Evolutionary conservation across 768 basidiomycete species (phyloP).

Genomic region (Ramaria rubella): DNA sequence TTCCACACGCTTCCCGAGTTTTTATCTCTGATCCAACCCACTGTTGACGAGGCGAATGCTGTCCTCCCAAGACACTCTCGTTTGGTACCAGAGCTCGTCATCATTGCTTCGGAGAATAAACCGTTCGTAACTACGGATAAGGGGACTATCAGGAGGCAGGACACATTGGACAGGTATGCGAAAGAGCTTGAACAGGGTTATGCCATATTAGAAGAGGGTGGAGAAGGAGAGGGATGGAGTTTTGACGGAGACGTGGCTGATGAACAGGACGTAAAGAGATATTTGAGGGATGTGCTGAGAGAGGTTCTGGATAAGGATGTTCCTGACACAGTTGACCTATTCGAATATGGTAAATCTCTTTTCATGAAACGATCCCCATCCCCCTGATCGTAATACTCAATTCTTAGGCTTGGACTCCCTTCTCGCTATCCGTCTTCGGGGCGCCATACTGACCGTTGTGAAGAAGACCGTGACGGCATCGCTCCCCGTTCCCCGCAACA

Average conservation of each 20-base stretch:
- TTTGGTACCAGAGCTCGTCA: constrained; percentile 21
- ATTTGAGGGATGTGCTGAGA: neutral
- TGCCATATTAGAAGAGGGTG: neutral
- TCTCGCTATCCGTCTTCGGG: neutral
- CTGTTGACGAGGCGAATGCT: constrained; percentile 21
- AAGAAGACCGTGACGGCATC: neutral
- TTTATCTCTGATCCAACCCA: constrained; percentile 19
- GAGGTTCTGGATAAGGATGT: neutral
- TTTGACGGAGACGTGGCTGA: neutral
- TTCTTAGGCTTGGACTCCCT: constrained; percentile 2
- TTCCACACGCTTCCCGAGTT: constrained; percentile 7
- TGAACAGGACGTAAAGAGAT: neutral
- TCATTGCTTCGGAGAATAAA: constrained; percentile 17
- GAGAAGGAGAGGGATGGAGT: neutral
- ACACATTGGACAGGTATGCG: constrained; percentile 6
- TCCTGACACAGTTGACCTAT: neutral
- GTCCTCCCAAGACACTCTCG: constrained; percentile 23
- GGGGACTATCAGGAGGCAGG: constrained; percentile 12
- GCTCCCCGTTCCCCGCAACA: neutral
- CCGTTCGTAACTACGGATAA: constrained; percentile 21
- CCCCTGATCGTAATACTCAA: neutral
- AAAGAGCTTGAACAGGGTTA: neutral
- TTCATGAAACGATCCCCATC: no score
- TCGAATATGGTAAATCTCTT: neutral
- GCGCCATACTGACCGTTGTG: neutral